A percentile compares a stretch with the other conserved stretches of the same genome.
phyloP scores from a whole-genome alignment of 1,284 basidiomycete species.

The Moesziomyces antarcticus region DNA sequence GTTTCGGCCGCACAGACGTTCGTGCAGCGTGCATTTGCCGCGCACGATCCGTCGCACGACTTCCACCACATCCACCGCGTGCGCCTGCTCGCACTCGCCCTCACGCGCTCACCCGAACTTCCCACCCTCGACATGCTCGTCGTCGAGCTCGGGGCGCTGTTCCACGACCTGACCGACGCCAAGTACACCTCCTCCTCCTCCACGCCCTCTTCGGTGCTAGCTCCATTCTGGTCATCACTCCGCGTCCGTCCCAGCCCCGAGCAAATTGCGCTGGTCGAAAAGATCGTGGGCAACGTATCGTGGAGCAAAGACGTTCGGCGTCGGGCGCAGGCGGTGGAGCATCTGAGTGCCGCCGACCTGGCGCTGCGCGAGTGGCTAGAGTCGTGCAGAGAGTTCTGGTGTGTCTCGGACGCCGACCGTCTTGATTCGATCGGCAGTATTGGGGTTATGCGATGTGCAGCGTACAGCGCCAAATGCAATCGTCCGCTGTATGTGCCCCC shows the following conservation, averaged over 20 bases:
- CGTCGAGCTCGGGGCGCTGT: slow-evolving; percentile 79
- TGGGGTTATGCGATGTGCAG: slow-evolving; percentile 86
- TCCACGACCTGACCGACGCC: slow-evolving; percentile 88
- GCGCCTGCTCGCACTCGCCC: slow-evolving; percentile 77
- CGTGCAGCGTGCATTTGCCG: slow-evolving; percentile 73
- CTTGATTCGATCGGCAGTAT: slow-evolving; percentile 91
- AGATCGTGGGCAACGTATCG: slow-evolving; percentile 82
- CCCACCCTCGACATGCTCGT: slow-evolving; percentile 74
- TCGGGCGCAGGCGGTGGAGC: not conserved
- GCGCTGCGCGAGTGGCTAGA: slow-evolving; percentile 75
- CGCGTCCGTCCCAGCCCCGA: not conserved
- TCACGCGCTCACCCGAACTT: slow-evolving; percentile 72
- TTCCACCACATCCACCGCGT: slow-evolving; percentile 88
- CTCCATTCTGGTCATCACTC: slow-evolving; percentile 20
- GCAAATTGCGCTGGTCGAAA: slow-evolving; percentile 62
- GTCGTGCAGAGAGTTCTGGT: slow-evolving; percentile 82
- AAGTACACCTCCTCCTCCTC: slow-evolving; percentile 73
- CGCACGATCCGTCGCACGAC: slow-evolving; percentile 91
- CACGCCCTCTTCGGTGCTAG: slow-evolving; percentile 9
- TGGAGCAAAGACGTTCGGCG: slow-evolving; percentile 81
- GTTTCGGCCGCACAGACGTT: slow-evolving; percentile 19
- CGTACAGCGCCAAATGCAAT: slow-evolving; percentile 79
- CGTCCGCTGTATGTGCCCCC: slow-evolving; percentile 74
- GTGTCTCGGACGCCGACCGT: slow-evolving; percentile 91
- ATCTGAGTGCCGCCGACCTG: slow-evolving; percentile 10